Evolutionary conservation across 2,329 filamentous ascomycete genomes (phyloP), one percentile per base, ranked within the genome.

Genomic region (Xylariaceae sp.): DNA sequence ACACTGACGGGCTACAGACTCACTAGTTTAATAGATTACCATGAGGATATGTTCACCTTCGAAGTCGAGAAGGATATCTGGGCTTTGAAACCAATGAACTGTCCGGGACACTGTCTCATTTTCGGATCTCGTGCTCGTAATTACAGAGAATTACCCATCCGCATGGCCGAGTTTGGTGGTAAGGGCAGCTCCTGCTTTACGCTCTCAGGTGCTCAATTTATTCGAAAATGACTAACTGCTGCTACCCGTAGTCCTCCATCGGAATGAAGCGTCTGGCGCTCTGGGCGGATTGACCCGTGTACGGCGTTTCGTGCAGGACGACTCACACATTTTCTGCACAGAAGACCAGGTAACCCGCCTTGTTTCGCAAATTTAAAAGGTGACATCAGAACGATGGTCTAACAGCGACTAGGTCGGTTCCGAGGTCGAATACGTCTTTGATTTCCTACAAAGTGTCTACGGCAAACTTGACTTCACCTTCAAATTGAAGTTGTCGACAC

Each of bases 81-180:
- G 70, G 89, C 88, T 16, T 74, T 95, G 62, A 95, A 95, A 71
- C 90, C 90, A 13, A 95, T 95, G 90, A 95, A 95, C 68, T 95
- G 90, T 67, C 90, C 90, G 0, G 90, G 89, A 2, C 90, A 95
- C 70, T 95, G 89, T 68, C 76, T 95, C 59, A 81, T 95, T 57
- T 95, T 95, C 68, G 85, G 81, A 56, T 86, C 86, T 44, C 81
- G 86, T 60, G 79, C 80, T 53, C 83, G 85, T 56, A 90, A 86
- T 62, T 92, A 92, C 71, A 81, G 86, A 59, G 88, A 95, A 60
- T 75, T 95, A 16, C 90, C 91, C 1, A 80, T 95, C 57, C 84
- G 90, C 63, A 90, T 89, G 70, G 89, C 90, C 52, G 91, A 95
- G 70, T 95, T 95, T 66, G 89, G 88, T 64, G 59, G 54, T 56